Evolutionary conservation across 257 asterid genomes (phyloP), one percentile per base, ranked within the genome.

Genomic region (Catharanthus roseus): DNA sequence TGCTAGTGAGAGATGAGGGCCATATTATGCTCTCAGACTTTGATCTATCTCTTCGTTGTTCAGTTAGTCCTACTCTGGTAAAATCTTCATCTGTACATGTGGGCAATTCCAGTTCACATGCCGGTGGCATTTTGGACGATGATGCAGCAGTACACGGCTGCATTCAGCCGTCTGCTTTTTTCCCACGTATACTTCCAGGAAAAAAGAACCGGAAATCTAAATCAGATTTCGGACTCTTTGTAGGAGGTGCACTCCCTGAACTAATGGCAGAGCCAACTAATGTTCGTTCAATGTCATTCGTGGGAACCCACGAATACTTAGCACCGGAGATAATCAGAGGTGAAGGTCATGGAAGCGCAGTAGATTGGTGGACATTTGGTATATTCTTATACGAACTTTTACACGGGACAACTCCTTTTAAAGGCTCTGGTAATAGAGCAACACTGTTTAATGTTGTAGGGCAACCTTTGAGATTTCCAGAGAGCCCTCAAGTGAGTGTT

Each of bases 21-120:
- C 98, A 92, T 61, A 90, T 92, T 68, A 92, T 92, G 98, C 88
- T 92, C 29, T 92, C 98, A 29, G 98, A 92, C 67, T 92, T 90
- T 34, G 97, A 92, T 79, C 90, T 92, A 62, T 92, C 98, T 0
- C 95, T 92, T 54, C 95, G 98, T 23, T 92, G 98, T 87, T 83
- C 95, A 0, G 98, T 92, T 67, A 82, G 78, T 67, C 98, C 98
- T 42, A 92, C 96, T 0, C 96, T 92, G 1, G 96, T 92, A 24
- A 92, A 88, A 56, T 87, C 96, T 15, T 90, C 98, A 7, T 86
- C 90, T 0, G 85, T 79, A 18, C 95, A 89, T 49, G 75, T 70
- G 26, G 80, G 73, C 13, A 84, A 75, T 77, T 29, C 74, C 1
- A 76, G 66, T 33, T 77, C 78, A 41, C 45, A 55, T 28, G 29